Conservation (phyloP, 208 protist genomes). For the Trypanosoma congolense region DNA sequence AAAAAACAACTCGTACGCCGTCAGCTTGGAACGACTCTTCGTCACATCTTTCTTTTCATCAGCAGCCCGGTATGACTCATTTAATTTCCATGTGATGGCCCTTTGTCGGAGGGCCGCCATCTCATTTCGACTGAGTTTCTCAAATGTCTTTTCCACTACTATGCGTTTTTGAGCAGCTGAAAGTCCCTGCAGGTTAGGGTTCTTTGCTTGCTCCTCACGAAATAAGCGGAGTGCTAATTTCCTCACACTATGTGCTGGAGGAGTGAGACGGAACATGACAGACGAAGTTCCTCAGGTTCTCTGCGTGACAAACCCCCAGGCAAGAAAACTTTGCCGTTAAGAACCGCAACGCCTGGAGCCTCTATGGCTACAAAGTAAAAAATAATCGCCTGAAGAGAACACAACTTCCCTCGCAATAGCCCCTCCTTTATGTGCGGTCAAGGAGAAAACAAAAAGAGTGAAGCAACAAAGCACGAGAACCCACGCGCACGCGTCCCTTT, state of each 20-base stretch:
- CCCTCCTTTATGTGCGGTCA: too few relatives aligned
- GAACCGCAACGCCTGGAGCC: background rate
- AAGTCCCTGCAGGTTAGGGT: constrained; percentile 34
- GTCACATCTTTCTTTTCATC: background rate
- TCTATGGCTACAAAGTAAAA: too few relatives aligned
- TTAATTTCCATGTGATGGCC: constrained; percentile 10
- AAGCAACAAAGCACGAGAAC: too few relatives aligned
- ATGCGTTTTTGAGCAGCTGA: constrained; percentile 32
- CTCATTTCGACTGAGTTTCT: constrained; percentile 26
- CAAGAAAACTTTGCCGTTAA: constrained; percentile 4
- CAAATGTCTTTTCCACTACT: constrained; percentile 38
- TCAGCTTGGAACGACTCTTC: constrained; percentile 6
- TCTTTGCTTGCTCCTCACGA: constrained; percentile 46
- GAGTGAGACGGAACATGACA: constrained; percentile 28
- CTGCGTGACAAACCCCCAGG: background rate
- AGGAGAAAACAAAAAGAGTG: too few relatives aligned
- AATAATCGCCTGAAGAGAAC: too few relatives aligned
- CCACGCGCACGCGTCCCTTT: too few relatives aligned
- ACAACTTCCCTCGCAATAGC: background rate
- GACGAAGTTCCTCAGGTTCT: constrained; percentile 7
- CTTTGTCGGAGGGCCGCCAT: constrained; percentile 30
- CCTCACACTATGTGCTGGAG: constrained; percentile 6
- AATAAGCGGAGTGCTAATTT: constrained; percentile 49
- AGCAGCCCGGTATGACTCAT: background rate
- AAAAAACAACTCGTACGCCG: constrained; percentile 61